These are phyloP conservation scores for Plasmodium falciparum DNA, from an alignment of 169 alveolate species.

Conservation along the genomic window DNA sequence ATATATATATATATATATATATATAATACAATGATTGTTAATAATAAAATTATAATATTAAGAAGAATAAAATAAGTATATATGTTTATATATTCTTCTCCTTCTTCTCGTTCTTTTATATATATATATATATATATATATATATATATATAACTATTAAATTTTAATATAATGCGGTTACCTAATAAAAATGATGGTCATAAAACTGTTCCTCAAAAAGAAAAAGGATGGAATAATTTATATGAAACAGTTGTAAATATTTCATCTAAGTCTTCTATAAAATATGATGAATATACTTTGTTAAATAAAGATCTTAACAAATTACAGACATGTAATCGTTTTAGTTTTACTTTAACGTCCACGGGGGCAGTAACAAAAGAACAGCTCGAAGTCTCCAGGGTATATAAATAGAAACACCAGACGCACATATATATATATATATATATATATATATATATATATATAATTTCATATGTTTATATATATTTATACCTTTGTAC, in stretches of 20 bases:
- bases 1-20: too few relatives aligned
- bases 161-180: neutral
- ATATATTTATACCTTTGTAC: neutral
- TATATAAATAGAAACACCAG: neutral
- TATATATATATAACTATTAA: neutral
- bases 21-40: too few relatives aligned
- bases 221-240: constrained; percentile 41
- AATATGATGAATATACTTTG: constrained; percentile 44
- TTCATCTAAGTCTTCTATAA: constrained; percentile 8
- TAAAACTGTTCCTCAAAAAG: constrained; percentile 4
- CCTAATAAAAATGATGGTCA: neutral
- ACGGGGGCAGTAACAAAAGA: constrained; percentile 33
- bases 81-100: too few relatives aligned
- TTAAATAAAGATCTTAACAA: constrained; percentile 4
- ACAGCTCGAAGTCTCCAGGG: constrained; percentile 59
- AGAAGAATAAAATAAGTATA: too few relatives aligned
- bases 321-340: constrained; percentile 21
- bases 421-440: neutral
- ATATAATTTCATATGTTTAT: neutral
- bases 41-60: too few relatives aligned
- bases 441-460: neutral
- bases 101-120: neutral
- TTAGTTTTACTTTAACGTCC: constrained; percentile 58
- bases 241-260: constrained; percentile 22
- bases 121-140: neutral